These are phyloP conservation scores for Artemisia annua DNA, from an alignment of 129 eudicot genomes.

Conservation along the genomic window DNA sequence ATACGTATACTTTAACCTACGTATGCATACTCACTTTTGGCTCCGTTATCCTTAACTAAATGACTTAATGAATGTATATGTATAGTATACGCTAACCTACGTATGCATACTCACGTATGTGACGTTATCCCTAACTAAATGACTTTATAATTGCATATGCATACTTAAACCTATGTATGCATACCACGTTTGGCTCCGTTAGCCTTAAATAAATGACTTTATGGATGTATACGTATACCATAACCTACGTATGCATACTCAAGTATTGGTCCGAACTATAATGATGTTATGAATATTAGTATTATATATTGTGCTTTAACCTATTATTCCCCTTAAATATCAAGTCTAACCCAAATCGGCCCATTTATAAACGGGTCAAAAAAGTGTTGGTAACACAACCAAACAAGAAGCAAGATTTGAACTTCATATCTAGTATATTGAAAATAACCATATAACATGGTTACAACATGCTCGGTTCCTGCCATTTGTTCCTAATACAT, in stretches of 20 bases:
- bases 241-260: background rate
- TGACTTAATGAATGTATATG: too few relatives aligned
- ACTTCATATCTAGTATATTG: slow-evolving; percentile 5
- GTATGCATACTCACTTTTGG: too few relatives aligned
- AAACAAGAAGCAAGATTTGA: background rate
- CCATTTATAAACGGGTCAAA: background rate
- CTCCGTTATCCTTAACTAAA: too few relatives aligned
- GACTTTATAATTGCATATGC: too few relatives aligned
- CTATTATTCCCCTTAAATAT: background rate
- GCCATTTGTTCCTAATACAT: slow-evolving; percentile 21
- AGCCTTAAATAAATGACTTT: too few relatives aligned
- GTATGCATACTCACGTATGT: too few relatives aligned
- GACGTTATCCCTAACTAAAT: too few relatives aligned
- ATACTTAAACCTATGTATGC: too few relatives aligned
- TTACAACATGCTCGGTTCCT: slow-evolving; percentile 13
- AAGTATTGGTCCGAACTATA: background rate
- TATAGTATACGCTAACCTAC: too few relatives aligned
- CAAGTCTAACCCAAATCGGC: background rate
- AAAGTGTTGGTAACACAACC: background rate
- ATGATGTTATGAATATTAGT: background rate
- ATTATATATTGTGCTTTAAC: background rate
- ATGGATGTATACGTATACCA: background rate
- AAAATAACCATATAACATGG: slow-evolving; percentile 15
- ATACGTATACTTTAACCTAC: too few relatives aligned
- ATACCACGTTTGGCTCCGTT: too few relatives aligned